A percentile compares a stretch with the other conserved stretches of the same genome.
Conservation (phyloP, 1,284 basidiomycete species). For the Waitea zeae region DNA sequence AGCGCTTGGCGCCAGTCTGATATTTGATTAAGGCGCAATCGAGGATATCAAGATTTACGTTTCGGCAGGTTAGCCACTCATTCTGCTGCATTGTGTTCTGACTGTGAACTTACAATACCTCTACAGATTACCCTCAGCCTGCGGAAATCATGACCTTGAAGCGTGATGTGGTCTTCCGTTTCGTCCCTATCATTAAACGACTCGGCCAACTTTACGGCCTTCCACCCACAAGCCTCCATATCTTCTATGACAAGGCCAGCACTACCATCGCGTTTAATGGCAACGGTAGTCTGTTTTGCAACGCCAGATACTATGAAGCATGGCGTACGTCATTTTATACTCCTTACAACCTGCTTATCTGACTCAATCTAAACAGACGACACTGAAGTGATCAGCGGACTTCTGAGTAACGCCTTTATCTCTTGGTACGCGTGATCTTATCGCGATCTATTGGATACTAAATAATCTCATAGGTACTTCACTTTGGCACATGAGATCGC, state of each 20-base stretch:
- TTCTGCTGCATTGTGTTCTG: too few relatives aligned
- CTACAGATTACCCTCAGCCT: constrained; percentile 33
- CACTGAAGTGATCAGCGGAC: constrained; percentile 38
- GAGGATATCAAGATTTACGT: constrained; percentile 51
- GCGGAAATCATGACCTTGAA: constrained; percentile 31
- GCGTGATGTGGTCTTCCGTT: constrained; percentile 42
- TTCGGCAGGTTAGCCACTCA: constrained; percentile 33
- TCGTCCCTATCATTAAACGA: constrained; percentile 42
- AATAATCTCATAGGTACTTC: constrained; percentile 48
- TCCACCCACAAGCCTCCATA: constrained; percentile 55
- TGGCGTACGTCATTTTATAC: constrained; percentile 57
- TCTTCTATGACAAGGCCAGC: constrained; percentile 76
- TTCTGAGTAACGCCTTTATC: constrained; percentile 53
- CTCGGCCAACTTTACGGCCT: constrained; percentile 46
- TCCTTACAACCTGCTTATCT: constrained; percentile 3
- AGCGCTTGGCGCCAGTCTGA: neutral
- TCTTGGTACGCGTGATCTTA: too few relatives aligned
- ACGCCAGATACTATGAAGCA: constrained; percentile 71
- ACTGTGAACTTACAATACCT: constrained; percentile 3
- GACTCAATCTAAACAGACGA: constrained; percentile 34
- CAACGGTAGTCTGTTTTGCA: constrained; percentile 79
- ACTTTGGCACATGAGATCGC: constrained; percentile 86
- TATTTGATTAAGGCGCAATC: constrained; percentile 19
- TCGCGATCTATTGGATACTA: constrained; percentile 7
- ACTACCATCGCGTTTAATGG: constrained; percentile 90